These are phyloP conservation scores for Nothomitra cinnamomea DNA, from an alignment of 2,329 filamentous ascomycete species.

Conservation along the genomic window DNA sequence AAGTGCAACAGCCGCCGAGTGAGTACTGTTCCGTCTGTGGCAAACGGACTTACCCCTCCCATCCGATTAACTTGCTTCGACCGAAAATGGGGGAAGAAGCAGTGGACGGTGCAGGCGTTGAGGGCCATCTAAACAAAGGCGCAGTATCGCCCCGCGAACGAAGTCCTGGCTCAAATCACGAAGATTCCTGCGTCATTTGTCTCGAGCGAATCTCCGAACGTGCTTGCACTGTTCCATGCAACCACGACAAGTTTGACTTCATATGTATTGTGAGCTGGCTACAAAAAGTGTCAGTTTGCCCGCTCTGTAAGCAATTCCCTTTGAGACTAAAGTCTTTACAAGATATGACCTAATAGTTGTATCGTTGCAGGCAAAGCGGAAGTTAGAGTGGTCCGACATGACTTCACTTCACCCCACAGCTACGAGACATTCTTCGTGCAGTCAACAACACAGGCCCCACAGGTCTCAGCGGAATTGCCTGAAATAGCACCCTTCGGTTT, in stretches of 20 bases:
- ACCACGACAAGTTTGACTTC: conserved; percentile 71
- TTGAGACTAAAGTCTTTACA: neutral
- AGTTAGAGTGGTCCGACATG: conserved; percentile 46
- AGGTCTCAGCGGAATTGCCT: conserved; percentile 12
- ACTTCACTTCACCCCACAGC: conserved; percentile 26
- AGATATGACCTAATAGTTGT: neutral
- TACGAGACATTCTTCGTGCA: neutral
- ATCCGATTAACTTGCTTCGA: too few species aligned
- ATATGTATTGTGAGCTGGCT: conserved; percentile 73
- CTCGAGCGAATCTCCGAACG: conserved; percentile 57
- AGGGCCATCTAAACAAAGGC: too few species aligned
- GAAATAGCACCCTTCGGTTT: conserved; percentile 13
- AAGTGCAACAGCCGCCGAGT: too few species aligned
- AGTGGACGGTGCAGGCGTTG: too few species aligned
- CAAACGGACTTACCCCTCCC: too few species aligned
- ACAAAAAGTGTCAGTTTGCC: conserved; percentile 53
- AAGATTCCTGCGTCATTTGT: conserved; percentile 67
- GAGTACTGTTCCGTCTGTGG: neutral
- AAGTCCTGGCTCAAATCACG: conserved; percentile 10
- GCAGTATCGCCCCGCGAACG: neutral
- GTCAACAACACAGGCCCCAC: conserved; percentile 8
- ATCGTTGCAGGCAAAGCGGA: conserved; percentile 29
- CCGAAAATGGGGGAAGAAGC: too few species aligned
- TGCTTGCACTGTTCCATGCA: conserved; percentile 58
- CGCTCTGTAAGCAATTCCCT: conserved; percentile 46